These are phyloP conservation scores for Brassica juncea DNA, from an alignment of 345 rosid species.

Conservation along the genomic window DNA sequence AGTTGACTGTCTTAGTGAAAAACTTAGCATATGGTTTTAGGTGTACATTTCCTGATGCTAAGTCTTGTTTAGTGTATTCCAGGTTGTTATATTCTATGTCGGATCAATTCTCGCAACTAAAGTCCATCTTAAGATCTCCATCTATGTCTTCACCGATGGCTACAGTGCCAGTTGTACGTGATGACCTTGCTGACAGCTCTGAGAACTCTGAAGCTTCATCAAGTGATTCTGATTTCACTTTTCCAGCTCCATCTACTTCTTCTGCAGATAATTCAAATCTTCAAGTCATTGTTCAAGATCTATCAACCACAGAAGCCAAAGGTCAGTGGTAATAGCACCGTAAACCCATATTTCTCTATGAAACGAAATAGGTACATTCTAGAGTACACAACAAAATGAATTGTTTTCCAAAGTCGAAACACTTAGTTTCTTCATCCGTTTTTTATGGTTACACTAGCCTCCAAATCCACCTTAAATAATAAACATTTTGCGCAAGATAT, in stretches of 20 bases:
- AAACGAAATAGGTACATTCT: not conserved
- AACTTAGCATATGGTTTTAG: not conserved
- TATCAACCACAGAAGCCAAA: constrained; percentile 51
- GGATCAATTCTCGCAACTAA: constrained; percentile 83
- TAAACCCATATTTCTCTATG: constrained; percentile 29
- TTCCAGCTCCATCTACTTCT: constrained; percentile 57
- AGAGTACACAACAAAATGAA: not conserved
- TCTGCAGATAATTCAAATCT: constrained; percentile 40
- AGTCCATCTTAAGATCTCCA: constrained; percentile 57
- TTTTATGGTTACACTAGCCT: not conserved
- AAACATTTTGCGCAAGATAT: constrained; percentile 20
- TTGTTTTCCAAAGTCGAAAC: not conserved
- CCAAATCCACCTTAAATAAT: not conserved
- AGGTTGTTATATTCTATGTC: constrained; percentile 84
- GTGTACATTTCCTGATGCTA: constrained; percentile 51
- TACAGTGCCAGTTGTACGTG: constrained; percentile 46
- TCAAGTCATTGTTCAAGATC: constrained; percentile 57
- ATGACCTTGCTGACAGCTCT: constrained; percentile 52
- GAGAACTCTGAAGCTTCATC: constrained; percentile 69
- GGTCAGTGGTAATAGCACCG: constrained; percentile 49
- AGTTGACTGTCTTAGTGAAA: constrained; percentile 1
- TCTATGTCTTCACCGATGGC: constrained; percentile 50
- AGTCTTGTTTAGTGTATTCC: constrained; percentile 73
- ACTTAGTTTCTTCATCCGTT: not conserved
- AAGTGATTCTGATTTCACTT: constrained; percentile 63